Conservation (phyloP, 2,329 filamentous ascomycete genomes). For the Fragosphaeria purpurea region DNA sequence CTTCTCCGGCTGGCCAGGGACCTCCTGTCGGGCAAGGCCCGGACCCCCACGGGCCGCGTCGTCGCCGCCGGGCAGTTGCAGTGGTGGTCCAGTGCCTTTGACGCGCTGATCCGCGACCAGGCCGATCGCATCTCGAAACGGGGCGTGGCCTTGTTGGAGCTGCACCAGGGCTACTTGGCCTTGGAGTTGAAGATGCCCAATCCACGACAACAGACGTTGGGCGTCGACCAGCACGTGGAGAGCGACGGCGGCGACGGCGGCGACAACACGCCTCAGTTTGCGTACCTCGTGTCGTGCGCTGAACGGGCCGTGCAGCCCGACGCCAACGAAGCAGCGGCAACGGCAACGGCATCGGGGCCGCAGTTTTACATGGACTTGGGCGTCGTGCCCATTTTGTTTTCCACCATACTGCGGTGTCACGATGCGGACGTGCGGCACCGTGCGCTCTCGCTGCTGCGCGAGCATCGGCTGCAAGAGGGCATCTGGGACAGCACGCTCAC, state of each 20-base stretch:
- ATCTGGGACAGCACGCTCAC: constrained; percentile 8
- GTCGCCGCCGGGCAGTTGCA: neutral
- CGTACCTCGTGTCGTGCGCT: neutral
- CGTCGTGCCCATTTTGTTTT: constrained; percentile 9
- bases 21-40: neutral
- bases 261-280: neutral
- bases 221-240: too few relatives aligned
- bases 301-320: neutral
- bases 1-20: constrained; percentile 1
- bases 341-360: neutral
- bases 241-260: neutral
- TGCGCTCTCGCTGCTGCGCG: constrained; percentile 1
- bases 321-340: too few relatives aligned
- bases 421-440: constrained; percentile 5
- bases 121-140: neutral
- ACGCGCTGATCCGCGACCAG: neutral
- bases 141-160: constrained; percentile 1
- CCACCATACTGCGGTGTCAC: constrained; percentile 4
- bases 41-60: neutral
- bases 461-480: constrained; percentile 7
- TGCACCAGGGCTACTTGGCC: constrained; percentile 5
- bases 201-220: too few relatives aligned
- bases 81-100: constrained; percentile 4
- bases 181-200: neutral
- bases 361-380: constrained; percentile 11